phyloP scores from a whole-genome alignment of 192 early-diverging fungal genomes.

The Radiomyces spectabilis region DNA sequence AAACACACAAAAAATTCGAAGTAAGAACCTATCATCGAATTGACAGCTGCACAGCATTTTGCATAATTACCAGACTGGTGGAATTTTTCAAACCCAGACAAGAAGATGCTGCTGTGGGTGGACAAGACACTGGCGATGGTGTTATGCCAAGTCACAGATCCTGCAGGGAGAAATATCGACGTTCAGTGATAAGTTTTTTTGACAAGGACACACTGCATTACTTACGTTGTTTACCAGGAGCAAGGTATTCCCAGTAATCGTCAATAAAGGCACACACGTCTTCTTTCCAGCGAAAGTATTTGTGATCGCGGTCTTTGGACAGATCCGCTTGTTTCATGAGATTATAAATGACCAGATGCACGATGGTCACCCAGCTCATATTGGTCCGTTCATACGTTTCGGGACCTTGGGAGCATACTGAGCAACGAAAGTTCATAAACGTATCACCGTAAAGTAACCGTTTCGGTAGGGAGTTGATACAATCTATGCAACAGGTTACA shows the following conservation, averaged over 20 bases:
- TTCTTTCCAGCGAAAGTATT: constrained; percentile 74
- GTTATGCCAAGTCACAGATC: constrained; percentile 78
- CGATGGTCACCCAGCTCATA: constrained; percentile 63
- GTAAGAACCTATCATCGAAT: constrained; percentile 17
- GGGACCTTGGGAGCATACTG: constrained; percentile 54
- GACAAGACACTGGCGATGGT: constrained; percentile 79
- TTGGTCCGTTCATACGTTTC: constrained; percentile 62
- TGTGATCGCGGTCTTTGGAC: constrained; percentile 35
- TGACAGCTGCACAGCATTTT: background rate
- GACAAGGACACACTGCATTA: background rate
- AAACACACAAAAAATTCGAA: constrained; percentile 13
- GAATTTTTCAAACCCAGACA: constrained; percentile 65
- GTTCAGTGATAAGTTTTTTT: background rate
- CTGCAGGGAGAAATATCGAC: constrained; percentile 20
- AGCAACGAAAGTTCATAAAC: constrained; percentile 72
- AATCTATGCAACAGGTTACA: constrained; percentile 36
- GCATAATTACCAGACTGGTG: constrained; percentile 54
- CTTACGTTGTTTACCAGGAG: constrained; percentile 61
- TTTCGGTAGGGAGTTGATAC: constrained; percentile 47
- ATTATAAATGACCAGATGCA: constrained; percentile 71
- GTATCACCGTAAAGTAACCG: constrained; percentile 62
- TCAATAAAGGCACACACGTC: constrained; percentile 75
- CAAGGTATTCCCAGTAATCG: constrained; percentile 66
- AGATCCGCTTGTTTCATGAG: constrained; percentile 37
- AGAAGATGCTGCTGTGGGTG: constrained; percentile 65